Evolutionary conservation across 1,139 yeast genomes (phyloP).

Genomic region (Scheffersomyces segobiensis): DNA sequence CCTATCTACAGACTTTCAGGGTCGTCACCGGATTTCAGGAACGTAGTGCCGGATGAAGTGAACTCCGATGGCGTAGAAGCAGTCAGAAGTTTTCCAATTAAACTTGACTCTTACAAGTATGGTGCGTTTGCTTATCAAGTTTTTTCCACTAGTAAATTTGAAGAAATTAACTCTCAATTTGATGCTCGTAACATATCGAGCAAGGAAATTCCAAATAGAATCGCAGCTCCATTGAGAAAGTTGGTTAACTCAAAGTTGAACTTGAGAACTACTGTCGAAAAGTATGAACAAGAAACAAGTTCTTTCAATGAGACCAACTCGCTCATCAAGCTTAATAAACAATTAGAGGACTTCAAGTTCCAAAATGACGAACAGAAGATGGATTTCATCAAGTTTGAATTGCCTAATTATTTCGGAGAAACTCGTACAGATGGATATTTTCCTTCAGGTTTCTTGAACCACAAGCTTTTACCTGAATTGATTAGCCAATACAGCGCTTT

Average conservation of each 20-base stretch:
- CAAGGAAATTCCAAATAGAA: conserved; percentile 11
- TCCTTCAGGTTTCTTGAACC: conserved; percentile 64
- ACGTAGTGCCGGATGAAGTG: conserved; percentile 47
- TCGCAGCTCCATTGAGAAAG: conserved; percentile 18
- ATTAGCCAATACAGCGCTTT: conserved; percentile 34
- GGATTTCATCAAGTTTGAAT: conserved; percentile 50
- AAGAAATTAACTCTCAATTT: conserved; percentile 8
- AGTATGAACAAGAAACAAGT: conserved; percentile 48
- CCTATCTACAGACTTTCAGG: conserved; percentile 37
- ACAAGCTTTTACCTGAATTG: conserved; percentile 69
- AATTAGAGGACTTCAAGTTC: conserved; percentile 54
- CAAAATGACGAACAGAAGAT: conserved; percentile 52
- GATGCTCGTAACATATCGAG: conserved; percentile 7
- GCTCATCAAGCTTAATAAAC: conserved; percentile 48
- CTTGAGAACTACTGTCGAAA: conserved; percentile 49
- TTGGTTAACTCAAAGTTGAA: conserved; percentile 27
- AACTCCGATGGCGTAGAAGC: conserved; percentile 41
- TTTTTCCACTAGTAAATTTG: conserved; percentile 31
- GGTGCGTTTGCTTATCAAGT: conserved; percentile 55
- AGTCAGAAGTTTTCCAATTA: conserved; percentile 39
- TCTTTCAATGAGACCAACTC: conserved; percentile 27
- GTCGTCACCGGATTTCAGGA: conserved; percentile 22
- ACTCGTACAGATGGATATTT: conserved; percentile 17
- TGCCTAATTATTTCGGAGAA: conserved; percentile 26
- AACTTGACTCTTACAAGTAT: conserved; percentile 63